Conservation (phyloP, 176 grass and related monocot species). For the Hordeum marinum region DNA sequence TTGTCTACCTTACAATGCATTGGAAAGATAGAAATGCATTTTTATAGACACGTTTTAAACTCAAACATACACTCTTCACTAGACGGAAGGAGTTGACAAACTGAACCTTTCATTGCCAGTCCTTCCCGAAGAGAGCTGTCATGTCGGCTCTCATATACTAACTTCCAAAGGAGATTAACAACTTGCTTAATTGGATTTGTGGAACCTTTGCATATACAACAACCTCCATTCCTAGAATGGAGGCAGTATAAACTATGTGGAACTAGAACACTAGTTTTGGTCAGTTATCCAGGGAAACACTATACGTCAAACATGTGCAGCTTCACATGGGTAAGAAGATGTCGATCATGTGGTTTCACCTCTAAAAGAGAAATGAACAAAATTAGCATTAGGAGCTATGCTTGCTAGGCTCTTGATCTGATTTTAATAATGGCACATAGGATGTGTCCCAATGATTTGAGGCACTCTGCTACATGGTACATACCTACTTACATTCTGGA, state of each 20-base stretch:
- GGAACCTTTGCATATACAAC: not conserved
- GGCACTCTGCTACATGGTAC: not conserved
- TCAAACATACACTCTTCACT: too few species aligned
- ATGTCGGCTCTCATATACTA: not conserved
- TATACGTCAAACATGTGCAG: not conserved
- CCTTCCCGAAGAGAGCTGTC: conserved; percentile 25
- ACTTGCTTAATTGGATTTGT: not conserved
- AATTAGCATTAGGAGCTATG: not conserved
- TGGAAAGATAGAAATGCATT: too few species aligned
- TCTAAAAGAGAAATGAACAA: not conserved
- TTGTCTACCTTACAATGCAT: too few species aligned
- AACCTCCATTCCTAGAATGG: too few species aligned
- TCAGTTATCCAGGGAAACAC: not conserved
- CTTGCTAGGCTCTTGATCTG: not conserved
- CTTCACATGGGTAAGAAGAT: not conserved
- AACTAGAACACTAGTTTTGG: not conserved
- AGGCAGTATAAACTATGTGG: not conserved
- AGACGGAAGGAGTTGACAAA: not conserved
- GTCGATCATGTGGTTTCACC: not conserved
- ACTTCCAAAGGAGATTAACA: not conserved
- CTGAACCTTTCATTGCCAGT: conserved; percentile 17
- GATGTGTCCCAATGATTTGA: conserved; percentile 31
- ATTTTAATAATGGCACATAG: conserved; percentile 29
- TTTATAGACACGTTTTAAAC: too few species aligned
- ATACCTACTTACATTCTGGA: not conserved